phyloP scores from a whole-genome alignment of 768 basidiomycete genomes.

The Mycena rosella region DNA sequence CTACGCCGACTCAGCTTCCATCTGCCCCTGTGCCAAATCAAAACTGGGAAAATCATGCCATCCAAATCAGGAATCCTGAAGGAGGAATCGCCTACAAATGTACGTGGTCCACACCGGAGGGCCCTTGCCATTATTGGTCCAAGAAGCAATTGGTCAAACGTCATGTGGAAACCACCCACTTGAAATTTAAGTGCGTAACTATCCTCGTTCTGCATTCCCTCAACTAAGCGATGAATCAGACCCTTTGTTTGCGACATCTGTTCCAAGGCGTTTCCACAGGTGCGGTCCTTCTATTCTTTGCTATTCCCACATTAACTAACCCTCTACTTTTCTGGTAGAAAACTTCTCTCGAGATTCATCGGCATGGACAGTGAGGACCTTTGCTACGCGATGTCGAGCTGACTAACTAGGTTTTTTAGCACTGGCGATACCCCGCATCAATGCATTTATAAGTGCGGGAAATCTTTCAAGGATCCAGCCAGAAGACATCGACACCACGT shows the following conservation, averaged over 20 bases:
- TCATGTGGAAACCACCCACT: constrained; percentile 73
- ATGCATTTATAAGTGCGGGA: constrained; percentile 63
- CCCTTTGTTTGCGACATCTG: constrained; percentile 66
- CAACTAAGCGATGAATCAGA: constrained; percentile 46
- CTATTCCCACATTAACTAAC: constrained; percentile 14
- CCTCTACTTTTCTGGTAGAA: constrained; percentile 51
- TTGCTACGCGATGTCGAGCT: constrained; percentile 9
- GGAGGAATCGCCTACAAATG: constrained; percentile 43
- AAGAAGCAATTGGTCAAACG: constrained; percentile 79
- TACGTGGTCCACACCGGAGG: constrained; percentile 46
- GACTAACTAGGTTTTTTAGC: constrained; percentile 48
- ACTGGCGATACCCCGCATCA: constrained; percentile 69
- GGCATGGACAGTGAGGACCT: constrained; percentile 60
- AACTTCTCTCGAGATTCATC: constrained; percentile 69
- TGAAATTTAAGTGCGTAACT: constrained; percentile 67
- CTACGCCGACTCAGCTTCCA: not conserved
- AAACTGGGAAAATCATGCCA: constrained; percentile 41
- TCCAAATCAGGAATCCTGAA: constrained; percentile 31
- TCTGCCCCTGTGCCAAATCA: constrained; percentile 8
- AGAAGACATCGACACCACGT: constrained; percentile 72
- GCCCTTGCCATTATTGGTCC: constrained; percentile 16
- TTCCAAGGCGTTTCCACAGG: constrained; percentile 64
- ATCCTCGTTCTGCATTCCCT: not conserved
- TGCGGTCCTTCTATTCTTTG: constrained; percentile 17
- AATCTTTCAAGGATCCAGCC: constrained; percentile 74